Base-by-base conservation (phyloP, 257 asterid genomes). In the Avicennia marina region DNA sequence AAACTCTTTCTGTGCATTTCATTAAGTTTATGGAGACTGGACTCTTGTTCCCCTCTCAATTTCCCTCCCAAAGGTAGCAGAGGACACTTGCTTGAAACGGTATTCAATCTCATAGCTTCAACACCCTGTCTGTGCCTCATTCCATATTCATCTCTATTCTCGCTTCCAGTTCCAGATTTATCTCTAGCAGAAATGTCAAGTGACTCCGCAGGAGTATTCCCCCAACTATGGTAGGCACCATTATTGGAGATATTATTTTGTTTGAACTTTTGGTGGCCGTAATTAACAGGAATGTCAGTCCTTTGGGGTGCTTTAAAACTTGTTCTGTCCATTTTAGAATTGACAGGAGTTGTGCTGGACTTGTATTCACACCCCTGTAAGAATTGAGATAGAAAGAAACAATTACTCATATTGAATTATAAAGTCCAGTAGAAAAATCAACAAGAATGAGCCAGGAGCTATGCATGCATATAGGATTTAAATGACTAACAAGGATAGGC, bases 151-250 rank as follows among this genome's bases (percentile, higher is more conserved):
- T 68, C 80, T 75, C 73, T 62, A 71, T 65, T 67, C 41, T 74
- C 79, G 53, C 54, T 46, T 54, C 48, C 83, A 25, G 67, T 46
- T 54, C 48, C 83, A 25, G 67, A 71, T 34, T 44, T 27, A 17
- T 71, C 75, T 69, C 71, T 67, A 22, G 60, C 65, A 53, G 75
- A 65, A 56, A 63, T 74, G 55, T 81, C 89, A 41, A 68, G 72
- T 34, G 67, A 62, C 49, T 70, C 71, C 20, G 47, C 53, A 0
- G 66, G 49, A 48, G 80, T 55, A 54, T 59, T 71, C 51, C 74
- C 49, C n/a, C n/a, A n/a, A n/a, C n/a, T n/a, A 70, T 65, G 57
- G 63, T 67, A 61, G 40, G 74, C 79, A 51, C 75, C 67, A 50
- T 38, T 55, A 29, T 34, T 25, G 58, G 68, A 21, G 18, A 70